Percentiles rank a stretch among this genome's conserved stretches.
These are phyloP conservation scores for Termitomyces titanicus DNA, from an alignment of 768 basidiomycete species.

Conservation along the genomic window DNA sequence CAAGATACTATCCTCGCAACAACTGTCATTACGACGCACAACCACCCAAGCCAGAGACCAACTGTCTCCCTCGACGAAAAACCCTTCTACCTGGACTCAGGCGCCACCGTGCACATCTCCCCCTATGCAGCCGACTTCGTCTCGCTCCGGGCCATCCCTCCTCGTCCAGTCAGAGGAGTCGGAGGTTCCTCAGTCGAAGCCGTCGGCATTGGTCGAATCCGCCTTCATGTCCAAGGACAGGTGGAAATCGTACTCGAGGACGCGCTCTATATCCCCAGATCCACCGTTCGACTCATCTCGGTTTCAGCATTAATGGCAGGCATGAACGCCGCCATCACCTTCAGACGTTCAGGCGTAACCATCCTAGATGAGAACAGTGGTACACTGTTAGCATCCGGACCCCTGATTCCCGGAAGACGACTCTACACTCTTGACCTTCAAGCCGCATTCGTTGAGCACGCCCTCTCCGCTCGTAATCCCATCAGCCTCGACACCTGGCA, in stretches of 20 bases:
- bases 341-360: slow-evolving; percentile 16
- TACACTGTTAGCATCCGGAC: slow-evolving; percentile 10
- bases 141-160: background rate
- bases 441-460: background rate
- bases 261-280: background rate
- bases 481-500: slow-evolving; percentile 2
- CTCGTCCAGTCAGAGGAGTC: background rate
- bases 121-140: background rate
- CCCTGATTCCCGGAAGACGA: slow-evolving; percentile 1
- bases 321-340: background rate
- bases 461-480: background rate
- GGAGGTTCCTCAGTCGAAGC: background rate
- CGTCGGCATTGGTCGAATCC: background rate
- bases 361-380: slow-evolving; percentile 9
- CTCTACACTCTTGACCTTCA: background rate
- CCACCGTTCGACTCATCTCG: slow-evolving; percentile 21
- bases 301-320: slow-evolving; percentile 9
- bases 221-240: slow-evolving; percentile 10
- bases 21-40: background rate
- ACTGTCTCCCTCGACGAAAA: background rate
- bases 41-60: background rate
- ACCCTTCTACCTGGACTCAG: background rate
- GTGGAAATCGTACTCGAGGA: no score
- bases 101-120: background rate
- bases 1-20: background rate